These are phyloP conservation scores for Phallus indusiatus DNA, from an alignment of 768 basidiomycete genomes.

Conservation along the genomic window DNA sequence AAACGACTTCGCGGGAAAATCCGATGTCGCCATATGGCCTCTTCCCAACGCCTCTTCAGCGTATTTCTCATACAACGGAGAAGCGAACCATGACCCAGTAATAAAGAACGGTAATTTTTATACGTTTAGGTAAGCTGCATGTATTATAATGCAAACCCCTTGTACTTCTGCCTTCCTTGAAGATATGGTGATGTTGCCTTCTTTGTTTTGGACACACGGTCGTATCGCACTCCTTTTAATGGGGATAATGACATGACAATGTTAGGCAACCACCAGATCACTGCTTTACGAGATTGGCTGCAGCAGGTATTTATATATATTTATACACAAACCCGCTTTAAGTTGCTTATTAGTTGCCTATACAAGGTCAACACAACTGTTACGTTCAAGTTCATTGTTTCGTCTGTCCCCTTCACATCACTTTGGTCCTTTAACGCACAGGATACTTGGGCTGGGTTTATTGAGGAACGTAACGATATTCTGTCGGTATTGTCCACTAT, in stretches of 20 bases:
- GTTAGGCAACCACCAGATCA: conserved; percentile 59
- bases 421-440: conserved; percentile 59
- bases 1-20: conserved; percentile 57
- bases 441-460: conserved; percentile 65
- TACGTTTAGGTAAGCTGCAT: conserved; percentile 32
- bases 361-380: conserved; percentile 54
- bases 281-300: conserved; percentile 55
- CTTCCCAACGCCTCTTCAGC: conserved; percentile 52
- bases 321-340: neutral
- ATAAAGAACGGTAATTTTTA: conserved; percentile 41
- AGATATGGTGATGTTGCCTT: conserved; percentile 58
- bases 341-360: neutral
- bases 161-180: neutral
- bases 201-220: conserved; percentile 70
- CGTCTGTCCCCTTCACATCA: conserved; percentile 65
- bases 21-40: conserved; percentile 41
- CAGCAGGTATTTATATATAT: conserved; percentile 29
- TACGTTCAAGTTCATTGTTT: conserved; percentile 70
- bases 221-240: conserved; percentile 35
- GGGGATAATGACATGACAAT: conserved; percentile 37
- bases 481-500: conserved; percentile 51
- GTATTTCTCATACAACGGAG: conserved; percentile 52
- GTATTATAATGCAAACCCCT: neutral
- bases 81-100: conserved; percentile 50
- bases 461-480: conserved; percentile 47